Conservation (phyloP, 495 filamentous ascomycete species). For the Xylaria venustula region DNA sequence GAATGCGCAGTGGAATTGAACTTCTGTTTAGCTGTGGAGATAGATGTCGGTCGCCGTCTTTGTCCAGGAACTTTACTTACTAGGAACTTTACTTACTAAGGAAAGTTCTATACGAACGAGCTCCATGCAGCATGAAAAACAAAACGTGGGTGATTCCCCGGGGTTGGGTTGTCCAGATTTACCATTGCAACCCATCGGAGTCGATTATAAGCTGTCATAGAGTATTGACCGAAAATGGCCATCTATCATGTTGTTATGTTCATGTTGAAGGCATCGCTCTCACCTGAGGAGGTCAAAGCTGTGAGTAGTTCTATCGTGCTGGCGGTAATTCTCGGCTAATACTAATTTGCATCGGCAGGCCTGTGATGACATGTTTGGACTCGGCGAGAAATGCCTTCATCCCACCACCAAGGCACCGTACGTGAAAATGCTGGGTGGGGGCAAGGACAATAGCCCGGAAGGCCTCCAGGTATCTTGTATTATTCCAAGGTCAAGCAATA, state of each 20-base stretch:
- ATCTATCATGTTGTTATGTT: constrained; percentile 59
- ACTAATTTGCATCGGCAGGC: constrained; percentile 20
- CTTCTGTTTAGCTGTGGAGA: too few species aligned
- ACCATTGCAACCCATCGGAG: background rate
- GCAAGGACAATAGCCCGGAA: constrained; percentile 61
- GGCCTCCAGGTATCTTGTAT: constrained; percentile 52
- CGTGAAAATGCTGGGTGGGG: constrained; percentile 56
- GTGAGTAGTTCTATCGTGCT: constrained; percentile 34
- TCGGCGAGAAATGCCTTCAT: constrained; percentile 46
- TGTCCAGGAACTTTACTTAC: too few species aligned
- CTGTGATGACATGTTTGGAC: constrained; percentile 28
- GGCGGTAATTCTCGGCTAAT: background rate
- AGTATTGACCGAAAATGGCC: constrained; percentile 37
- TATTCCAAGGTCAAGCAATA: background rate
- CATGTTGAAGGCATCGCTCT: constrained; percentile 48
- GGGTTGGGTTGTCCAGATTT: too few species aligned
- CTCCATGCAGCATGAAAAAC: too few species aligned
- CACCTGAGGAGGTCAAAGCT: constrained; percentile 38
- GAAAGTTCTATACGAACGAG: too few species aligned
- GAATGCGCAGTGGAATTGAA: too few species aligned
- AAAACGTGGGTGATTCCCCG: too few species aligned
- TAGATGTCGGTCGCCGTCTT: too few species aligned
- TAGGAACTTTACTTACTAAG: too few species aligned
- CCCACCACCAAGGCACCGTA: constrained; percentile 54
- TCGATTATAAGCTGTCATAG: too few species aligned